Base-by-base conservation (phyloP, 306 rosid species). In the Crataegus laevigata region DNA sequence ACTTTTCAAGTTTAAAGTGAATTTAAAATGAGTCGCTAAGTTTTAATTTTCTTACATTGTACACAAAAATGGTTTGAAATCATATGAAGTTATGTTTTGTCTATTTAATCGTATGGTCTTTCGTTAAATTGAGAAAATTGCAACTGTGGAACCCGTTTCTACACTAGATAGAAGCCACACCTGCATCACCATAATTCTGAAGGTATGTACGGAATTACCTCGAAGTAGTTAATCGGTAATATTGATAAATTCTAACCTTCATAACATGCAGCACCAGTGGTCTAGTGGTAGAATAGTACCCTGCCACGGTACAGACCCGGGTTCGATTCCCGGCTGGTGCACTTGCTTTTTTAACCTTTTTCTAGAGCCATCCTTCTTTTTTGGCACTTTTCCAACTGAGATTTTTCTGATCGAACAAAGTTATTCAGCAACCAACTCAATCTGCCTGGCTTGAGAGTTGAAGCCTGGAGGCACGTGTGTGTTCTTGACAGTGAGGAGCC, bases 261-360 rank as follows among this genome's bases (percentile, higher is more conserved):
- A 0, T 62, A 62, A 2, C 13, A 15, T 0, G 3, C 30, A 3
- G 71, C 71, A 68, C 73, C 73, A 68, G 73, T 68, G 73, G 73
- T 68, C 73, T 68, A 68, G 73, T 68, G 73, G 73, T 68, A 68
- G 73, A 68, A 68, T 68, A 68, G 73, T 68, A 68, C 58, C 73
- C 73, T 26, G 79, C 72, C 79, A 66, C 89, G 84, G 84, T 77
- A 79, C 82, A 82, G 86, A 79, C 89, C 84, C 84, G 84, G 89
- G 82, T 85, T 82, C 86, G 89, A 85, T 77, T 82, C 86, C 89
- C 89, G 84, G 86, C 86, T 85, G 84, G 84, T 85, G 89, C 86
- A 82, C 0, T 0, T 4, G 1, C 18, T 1, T 50, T 45, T 29
- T 29, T 3, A 3, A 29, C 11, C 11, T 25, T 59, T 59, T 47